phyloP scores from a whole-genome alignment of 2,329 filamentous ascomycete genomes.

The Cercospora sesami region DNA sequence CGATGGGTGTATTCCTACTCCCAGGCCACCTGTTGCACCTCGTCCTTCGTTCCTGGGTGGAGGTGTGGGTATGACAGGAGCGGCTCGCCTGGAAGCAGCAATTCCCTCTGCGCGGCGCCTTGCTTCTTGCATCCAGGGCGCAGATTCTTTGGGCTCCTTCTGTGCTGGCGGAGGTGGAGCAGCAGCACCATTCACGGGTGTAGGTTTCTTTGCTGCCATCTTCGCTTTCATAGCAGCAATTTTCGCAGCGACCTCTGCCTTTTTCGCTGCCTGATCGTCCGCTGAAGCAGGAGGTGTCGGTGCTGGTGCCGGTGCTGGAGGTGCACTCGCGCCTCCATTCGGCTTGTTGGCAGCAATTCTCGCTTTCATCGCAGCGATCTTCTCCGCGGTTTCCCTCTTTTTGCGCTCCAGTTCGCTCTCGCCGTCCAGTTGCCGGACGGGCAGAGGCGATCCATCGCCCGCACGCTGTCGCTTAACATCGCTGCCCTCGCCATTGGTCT shows the following conservation, averaged over 20 bases:
- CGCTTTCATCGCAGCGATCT: constrained; percentile 41
- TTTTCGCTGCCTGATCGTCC: constrained; percentile 32
- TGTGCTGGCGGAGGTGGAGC: constrained; percentile 21
- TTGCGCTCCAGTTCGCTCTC: constrained; percentile 37
- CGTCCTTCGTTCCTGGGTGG: constrained; percentile 52
- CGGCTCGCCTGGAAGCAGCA: constrained; percentile 24
- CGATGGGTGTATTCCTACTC: constrained; percentile 75
- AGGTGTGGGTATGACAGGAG: constrained; percentile 33
- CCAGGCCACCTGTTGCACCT: constrained; percentile 65
- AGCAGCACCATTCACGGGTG: constrained; percentile 26
- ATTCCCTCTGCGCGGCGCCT: constrained; percentile 31
- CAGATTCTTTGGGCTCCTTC: constrained; percentile 14
- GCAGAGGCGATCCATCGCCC: constrained; percentile 41
- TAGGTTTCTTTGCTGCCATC: constrained; percentile 32
- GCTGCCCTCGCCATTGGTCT: constrained; percentile 40
- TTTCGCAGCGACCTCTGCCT: constrained; percentile 35
- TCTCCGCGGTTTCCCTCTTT: constrained; percentile 37
- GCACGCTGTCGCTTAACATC: constrained; percentile 46
- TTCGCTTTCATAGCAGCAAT: constrained; percentile 40
- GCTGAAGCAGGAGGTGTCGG: constrained; percentile 15
- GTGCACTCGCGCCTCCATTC: constrained; percentile 20
- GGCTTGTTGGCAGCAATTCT: constrained; percentile 35
- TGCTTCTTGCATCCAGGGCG: constrained; percentile 30
- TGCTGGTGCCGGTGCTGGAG: constrained; percentile 17
- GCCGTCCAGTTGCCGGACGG: constrained; percentile 22